Evolutionary conservation across 2,329 filamentous ascomycete species (phyloP), one percentile per base, ranked within the genome.

Genomic region (Ascocoryne sarcoides): DNA sequence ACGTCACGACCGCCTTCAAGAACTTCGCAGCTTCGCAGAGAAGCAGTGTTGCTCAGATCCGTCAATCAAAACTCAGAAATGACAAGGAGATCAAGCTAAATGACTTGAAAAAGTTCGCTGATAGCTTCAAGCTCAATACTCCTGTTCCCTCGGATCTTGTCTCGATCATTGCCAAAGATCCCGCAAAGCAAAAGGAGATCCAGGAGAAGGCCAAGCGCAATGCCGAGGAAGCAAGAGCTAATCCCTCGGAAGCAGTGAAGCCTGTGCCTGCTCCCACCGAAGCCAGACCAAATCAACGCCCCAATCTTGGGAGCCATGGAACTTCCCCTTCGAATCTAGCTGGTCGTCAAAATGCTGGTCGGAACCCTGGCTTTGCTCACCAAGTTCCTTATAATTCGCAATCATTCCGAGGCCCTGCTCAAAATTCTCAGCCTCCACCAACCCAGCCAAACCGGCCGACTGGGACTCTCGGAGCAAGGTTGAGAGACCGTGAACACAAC

Each of bases 101-200:
- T 44, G 92, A 98, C 64, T 66, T 98, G 43, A 93, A 92, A 70
- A 95, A 90, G 58, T 98, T 98, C 62, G 87, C 92, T 1, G 76
- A 81, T 52, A 92, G 76, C 59, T 98, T 98, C 71, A 96, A 96
- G 65, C 75, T 98, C 14, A 82, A 84, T 36, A 95, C 90, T 2
- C 88, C 89, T 4, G 88, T 98, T 9, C 92, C 92, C 1, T 80
- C 76, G 37, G 92, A 98, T 62, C 66, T 98, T 26, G 88, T 98
- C 19, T 82, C 86, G 1, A 98, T 98, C 51, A 82, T 98, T 45
- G 90, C 92, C 43, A 98, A 96, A 61, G 92, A 98, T 59, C 88
- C 88, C n/a, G 74, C 70, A 33, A 98, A 95, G 66, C 92, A 96
- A 63, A 80, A 88, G 56, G 79, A 89, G 58, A 96, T 98, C 48